Evolutionary conservation across 1,139 yeast species (phyloP), one percentile per base, ranked within the genome.

Genomic region (Hyphopichia khmerensis): DNA sequence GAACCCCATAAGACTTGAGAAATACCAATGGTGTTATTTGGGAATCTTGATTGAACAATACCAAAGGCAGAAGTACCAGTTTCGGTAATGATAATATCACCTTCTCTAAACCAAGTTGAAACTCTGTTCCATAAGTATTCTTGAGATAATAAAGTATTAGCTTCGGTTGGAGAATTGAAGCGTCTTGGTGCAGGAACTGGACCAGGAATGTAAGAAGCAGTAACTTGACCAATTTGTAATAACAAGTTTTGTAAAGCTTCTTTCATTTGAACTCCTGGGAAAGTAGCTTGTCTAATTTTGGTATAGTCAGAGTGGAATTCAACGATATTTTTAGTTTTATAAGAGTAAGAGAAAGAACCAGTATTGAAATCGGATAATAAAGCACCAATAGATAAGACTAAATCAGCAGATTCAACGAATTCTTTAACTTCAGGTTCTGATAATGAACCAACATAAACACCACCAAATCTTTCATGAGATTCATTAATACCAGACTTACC

Each of bases 31-130:
- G 84, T 75, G 62, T 82, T 70, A 57, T 77, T 69, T 50, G 96
- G 95, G 82, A 85, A 87, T 59, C 80, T 79, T 36, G 93, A 76
- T 60, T 83, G 87, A 53, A 84, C 79, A 52, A 88, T 82, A 69
- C 96, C 96, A 60, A 88, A 87, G 33, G 95, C 88, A 30, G 95
- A 84, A 35, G 96, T 88, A 68, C 96, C 96, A 38, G 96, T 87
- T 66, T 88, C 96, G 45, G 93, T 82, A 55, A 88, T 76, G 52
- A 88, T 79, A 47, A 87, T 76, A 67, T 88, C 96, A 50, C 93
- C 91, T 57, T 83, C 84, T 60, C 77, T 74, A 60, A 88, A 77
- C 84, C 88, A 88, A 37, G 80, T 71, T 33, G 88, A 79, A 40
- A 87, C 74, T 61, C 82, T 77, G 49, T 82, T 79, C 96, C 96